phyloP scores from a whole-genome alignment of 75 land plant genomes.

The Sequoiadendron giganteum region DNA sequence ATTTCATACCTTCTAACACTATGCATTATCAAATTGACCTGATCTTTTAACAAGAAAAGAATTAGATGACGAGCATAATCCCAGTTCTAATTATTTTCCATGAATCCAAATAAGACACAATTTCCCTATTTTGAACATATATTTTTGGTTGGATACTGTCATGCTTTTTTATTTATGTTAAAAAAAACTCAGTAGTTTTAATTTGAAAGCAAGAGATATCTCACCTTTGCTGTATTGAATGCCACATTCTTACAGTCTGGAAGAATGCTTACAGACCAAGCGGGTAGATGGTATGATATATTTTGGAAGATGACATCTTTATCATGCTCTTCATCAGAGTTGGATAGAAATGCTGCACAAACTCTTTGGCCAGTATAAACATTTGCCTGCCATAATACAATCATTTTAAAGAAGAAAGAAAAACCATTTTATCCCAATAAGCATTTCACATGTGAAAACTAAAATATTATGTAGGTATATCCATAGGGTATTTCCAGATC shows the following conservation, averaged over 20 bases:
- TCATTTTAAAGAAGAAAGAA: background rate
- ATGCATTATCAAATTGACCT: background rate
- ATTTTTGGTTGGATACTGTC: background rate
- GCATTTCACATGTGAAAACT: background rate
- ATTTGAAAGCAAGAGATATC: conserved; percentile 8
- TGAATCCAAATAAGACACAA: background rate
- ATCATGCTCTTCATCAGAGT: conserved; percentile 58
- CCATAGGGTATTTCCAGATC: background rate
- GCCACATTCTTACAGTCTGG: conserved; percentile 83
- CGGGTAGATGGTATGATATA: conserved; percentile 62
- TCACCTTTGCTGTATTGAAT: conserved; percentile 82
- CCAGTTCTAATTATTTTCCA: background rate
- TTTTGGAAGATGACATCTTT: conserved; percentile 42
- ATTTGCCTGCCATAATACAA: conserved; percentile 53
- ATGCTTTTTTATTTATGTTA: background rate
- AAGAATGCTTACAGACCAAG: conserved; percentile 92
- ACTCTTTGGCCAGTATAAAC: conserved; percentile 45
- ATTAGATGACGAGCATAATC: background rate
- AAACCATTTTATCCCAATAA: background rate
- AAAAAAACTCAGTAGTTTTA: background rate
- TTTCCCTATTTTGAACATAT: background rate
- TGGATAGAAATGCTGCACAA: conserved; percentile 78
- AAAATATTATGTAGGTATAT: background rate
- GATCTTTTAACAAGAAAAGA: background rate
- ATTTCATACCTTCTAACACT: background rate